Evolutionary conservation across 352 stramenopile genomes (phyloP).

Genomic region (Plasmopara muralis): DNA sequence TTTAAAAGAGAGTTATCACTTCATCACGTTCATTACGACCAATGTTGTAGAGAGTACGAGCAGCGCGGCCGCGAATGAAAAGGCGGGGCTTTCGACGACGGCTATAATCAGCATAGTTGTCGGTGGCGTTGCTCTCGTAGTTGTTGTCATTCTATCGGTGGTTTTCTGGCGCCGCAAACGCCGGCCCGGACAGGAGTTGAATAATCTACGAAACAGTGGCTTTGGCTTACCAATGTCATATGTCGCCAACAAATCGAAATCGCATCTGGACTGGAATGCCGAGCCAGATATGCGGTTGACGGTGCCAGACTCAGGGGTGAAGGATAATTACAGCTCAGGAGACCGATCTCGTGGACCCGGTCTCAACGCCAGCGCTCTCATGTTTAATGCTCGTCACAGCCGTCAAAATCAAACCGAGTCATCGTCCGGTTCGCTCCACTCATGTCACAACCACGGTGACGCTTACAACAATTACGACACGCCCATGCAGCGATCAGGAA

Average conservation of each 20-base stretch:
- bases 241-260: constrained; percentile 45
- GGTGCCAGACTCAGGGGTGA: constrained; percentile 28
- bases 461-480: constrained; percentile 37
- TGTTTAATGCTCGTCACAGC: constrained; percentile 51
- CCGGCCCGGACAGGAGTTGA: constrained; percentile 26
- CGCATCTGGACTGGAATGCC: constrained; percentile 53
- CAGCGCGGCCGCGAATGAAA: constrained; percentile 7
- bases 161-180: constrained; percentile 56
- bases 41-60: constrained; percentile 21
- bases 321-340: constrained; percentile 38
- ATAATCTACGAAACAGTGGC: constrained; percentile 56
- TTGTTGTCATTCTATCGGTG: constrained; percentile 39
- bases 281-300: constrained; percentile 30
- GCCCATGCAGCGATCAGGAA: constrained; percentile 26
- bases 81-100: constrained; percentile 33
- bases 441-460: constrained; percentile 23
- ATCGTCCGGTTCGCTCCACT: constrained; percentile 48
- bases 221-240: constrained; percentile 41
- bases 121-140: constrained; percentile 35
- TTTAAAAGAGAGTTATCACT: constrained; percentile 62
- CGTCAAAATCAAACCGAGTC: constrained; percentile 59
- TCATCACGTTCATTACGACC: constrained; percentile 70
- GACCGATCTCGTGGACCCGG: constrained; percentile 34
- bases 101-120: constrained; percentile 41
- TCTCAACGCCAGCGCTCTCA: constrained; percentile 55